phyloP scores from a whole-genome alignment of 2,329 filamentous ascomycete species.

The Penicillium sp. region DNA sequence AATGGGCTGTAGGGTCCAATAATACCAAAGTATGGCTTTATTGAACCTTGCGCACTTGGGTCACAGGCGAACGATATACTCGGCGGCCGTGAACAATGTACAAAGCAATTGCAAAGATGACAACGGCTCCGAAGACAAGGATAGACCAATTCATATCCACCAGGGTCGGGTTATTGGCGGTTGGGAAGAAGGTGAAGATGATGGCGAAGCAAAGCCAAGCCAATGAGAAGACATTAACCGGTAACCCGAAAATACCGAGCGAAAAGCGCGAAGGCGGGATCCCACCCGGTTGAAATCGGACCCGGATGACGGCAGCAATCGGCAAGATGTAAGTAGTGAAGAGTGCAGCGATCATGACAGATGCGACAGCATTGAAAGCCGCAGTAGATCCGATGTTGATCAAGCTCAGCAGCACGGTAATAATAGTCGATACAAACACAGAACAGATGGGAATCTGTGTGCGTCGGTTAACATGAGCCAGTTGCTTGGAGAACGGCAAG shows the following conservation, averaged over 20 bases:
- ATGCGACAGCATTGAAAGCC: conserved; percentile 55
- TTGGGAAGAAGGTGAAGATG: conserved; percentile 34
- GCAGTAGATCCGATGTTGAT: conserved; percentile 53
- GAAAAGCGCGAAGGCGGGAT: conserved; percentile 24
- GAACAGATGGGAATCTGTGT: conserved; percentile 45
- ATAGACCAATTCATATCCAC: conserved; percentile 28
- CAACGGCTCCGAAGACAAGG: conserved; percentile 22
- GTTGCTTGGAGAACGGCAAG: conserved; percentile 31
- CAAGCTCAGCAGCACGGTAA: conserved; percentile 41
- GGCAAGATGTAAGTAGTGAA: conserved; percentile 53
- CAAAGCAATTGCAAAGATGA: conserved; percentile 23
- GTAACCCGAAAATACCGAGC: conserved; percentile 26
- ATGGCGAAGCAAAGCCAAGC: conserved; percentile 28
- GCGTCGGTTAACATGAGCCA: conserved; percentile 32
- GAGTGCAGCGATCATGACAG: conserved; percentile 50
- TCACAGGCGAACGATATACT: conserved; percentile 24
- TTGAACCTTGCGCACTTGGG: conserved; percentile 20
- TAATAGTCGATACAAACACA: conserved; percentile 31
- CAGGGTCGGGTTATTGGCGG: conserved; percentile 17
- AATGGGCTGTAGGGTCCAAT: background rate
- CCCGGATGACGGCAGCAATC: conserved; percentile 22
- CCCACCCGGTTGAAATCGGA: conserved; percentile 19
- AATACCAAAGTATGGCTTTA: background rate
- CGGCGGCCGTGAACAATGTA: conserved; percentile 21
- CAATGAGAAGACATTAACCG: conserved; percentile 29